Evolutionary conservation across 257 asterid species (phyloP).

Genomic region (Gentiana dahurica): DNA sequence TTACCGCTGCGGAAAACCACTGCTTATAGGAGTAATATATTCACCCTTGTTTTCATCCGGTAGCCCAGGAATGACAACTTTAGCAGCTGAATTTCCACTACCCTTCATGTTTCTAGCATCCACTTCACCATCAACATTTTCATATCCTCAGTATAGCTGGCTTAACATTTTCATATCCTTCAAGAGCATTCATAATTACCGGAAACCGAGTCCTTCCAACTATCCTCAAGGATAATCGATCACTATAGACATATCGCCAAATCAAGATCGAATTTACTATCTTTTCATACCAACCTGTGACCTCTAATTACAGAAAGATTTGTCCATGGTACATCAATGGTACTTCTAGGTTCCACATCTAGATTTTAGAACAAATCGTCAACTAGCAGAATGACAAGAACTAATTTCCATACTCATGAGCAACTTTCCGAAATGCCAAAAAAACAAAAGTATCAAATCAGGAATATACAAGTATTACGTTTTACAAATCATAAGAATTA

Average conservation of each 20-base stretch:
- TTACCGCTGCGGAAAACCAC: constrained; percentile 72
- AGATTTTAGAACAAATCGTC: constrained; percentile 22
- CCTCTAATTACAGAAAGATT: constrained; percentile 22
- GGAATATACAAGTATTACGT: too few relatives aligned
- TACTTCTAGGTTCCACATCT: constrained; percentile 15
- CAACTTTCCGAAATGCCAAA: constrained; percentile 23
- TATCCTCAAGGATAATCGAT: constrained; percentile 22
- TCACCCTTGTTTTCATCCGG: constrained; percentile 40
- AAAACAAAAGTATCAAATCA: too few relatives aligned
- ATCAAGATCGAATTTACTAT: constrained; percentile 11
- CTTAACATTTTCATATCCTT: constrained; percentile 24
- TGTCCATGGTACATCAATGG: constrained; percentile 16
- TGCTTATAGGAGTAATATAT: constrained; percentile 36
- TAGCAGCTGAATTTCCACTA: constrained; percentile 33
- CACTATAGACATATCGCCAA: constrained; percentile 17
- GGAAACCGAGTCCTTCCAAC: constrained; percentile 9
- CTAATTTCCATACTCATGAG: constrained; percentile 42
- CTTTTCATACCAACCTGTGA: constrained; percentile 13
- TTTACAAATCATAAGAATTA: too few relatives aligned
- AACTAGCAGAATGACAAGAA: constrained; percentile 33
- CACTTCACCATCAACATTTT: constrained; percentile 32
- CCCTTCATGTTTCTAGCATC: constrained; percentile 20
- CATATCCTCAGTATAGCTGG: constrained; percentile 26
- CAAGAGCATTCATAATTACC: constrained; percentile 20
- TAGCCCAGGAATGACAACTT: constrained; percentile 65